These are phyloP conservation scores for Boletus rufocinnamomeus DNA, from an alignment of 768 basidiomycete genomes.

Conservation along the genomic window DNA sequence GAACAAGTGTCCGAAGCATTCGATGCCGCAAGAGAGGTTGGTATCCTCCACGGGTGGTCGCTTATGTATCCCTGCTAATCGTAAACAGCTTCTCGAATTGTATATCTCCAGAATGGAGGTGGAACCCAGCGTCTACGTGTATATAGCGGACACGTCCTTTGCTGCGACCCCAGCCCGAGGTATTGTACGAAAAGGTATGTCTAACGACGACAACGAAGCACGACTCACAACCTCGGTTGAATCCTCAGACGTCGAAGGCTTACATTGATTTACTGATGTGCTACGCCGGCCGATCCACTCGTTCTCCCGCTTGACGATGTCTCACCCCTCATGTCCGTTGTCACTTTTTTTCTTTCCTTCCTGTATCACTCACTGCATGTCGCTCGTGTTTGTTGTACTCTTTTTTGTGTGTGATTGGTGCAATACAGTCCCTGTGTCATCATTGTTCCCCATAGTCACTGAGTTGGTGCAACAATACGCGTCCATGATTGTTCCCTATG, in stretches of 20 bases:
- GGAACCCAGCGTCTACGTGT: constrained; percentile 62
- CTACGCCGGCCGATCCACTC: constrained; percentile 36
- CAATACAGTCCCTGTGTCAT: constrained; percentile 18
- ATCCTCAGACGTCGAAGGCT: constrained; percentile 64
- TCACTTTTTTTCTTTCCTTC: background rate
- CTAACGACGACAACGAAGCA: constrained; percentile 2
- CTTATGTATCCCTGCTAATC: constrained; percentile 6
- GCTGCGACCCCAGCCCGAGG: constrained; percentile 74
- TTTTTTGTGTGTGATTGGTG: background rate
- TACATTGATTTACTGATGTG: constrained; percentile 67
- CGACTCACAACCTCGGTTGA: constrained; percentile 14
- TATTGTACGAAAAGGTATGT: constrained; percentile 60
- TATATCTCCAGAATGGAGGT: constrained; percentile 61
- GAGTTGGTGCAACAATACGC: constrained; percentile 83
- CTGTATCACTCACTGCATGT: constrained; percentile 13
- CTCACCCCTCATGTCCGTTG: background rate
- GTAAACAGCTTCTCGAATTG: constrained; percentile 59
- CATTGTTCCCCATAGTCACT: constrained; percentile 58
- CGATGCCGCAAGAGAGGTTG: constrained; percentile 66
- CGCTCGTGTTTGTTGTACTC: background rate
- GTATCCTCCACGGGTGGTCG: constrained; percentile 26
- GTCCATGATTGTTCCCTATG: constrained; percentile 86
- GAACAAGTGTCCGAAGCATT: constrained; percentile 70
- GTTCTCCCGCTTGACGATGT: constrained; percentile 8
- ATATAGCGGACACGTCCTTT: constrained; percentile 72